Conservation (phyloP, 2,329 filamentous ascomycete genomes). For the Ceratocystis harringtonii region DNA sequence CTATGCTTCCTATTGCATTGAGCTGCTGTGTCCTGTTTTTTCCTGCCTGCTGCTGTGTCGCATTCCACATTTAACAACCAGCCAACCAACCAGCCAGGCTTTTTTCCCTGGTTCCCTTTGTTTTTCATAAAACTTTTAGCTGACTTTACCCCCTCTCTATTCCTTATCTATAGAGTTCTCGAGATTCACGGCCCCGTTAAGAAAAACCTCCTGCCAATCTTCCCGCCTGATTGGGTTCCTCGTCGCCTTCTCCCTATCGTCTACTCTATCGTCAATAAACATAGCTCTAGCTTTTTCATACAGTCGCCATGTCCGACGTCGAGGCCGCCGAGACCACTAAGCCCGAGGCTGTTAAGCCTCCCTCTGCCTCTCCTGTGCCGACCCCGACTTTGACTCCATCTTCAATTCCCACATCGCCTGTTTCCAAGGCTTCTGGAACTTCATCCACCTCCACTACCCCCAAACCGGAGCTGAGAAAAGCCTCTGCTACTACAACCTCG, state of each 20-base stretch:
- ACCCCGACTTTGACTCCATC: slow-evolving; percentile 18
- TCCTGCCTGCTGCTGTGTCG: background rate
- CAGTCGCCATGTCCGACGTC: slow-evolving; percentile 31
- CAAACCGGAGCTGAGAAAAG: slow-evolving; percentile 26
- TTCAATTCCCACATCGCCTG: slow-evolving; percentile 23
- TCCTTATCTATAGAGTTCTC: slow-evolving; percentile 9
- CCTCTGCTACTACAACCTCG: slow-evolving; percentile 23
- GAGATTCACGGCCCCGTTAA: slow-evolving; percentile 9
- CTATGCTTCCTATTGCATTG: background rate
- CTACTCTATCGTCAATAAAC: slow-evolving; percentile 18
- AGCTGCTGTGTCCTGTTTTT: background rate
- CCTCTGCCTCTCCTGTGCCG: slow-evolving; percentile 22
- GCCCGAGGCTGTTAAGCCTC: slow-evolving; percentile 28
- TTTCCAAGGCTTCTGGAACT: slow-evolving; percentile 23
- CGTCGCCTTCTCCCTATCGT: slow-evolving; percentile 3
- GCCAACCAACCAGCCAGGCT: background rate
- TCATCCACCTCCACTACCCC: slow-evolving; percentile 17
- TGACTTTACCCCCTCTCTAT: slow-evolving; percentile 1
- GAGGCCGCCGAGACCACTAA: slow-evolving; percentile 33
- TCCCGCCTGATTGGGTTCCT: background rate
- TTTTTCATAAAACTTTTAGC: background rate
- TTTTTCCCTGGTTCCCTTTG: slow-evolving; percentile 6
- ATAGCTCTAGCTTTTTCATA: background rate
- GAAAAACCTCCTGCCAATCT: background rate
- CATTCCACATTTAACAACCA: background rate